Percentiles rank a stretch among this genome's conserved stretches.
These are phyloP conservation scores for Peziza echinospora DNA, from an alignment of 495 filamentous ascomycete genomes.

Conservation along the genomic window DNA sequence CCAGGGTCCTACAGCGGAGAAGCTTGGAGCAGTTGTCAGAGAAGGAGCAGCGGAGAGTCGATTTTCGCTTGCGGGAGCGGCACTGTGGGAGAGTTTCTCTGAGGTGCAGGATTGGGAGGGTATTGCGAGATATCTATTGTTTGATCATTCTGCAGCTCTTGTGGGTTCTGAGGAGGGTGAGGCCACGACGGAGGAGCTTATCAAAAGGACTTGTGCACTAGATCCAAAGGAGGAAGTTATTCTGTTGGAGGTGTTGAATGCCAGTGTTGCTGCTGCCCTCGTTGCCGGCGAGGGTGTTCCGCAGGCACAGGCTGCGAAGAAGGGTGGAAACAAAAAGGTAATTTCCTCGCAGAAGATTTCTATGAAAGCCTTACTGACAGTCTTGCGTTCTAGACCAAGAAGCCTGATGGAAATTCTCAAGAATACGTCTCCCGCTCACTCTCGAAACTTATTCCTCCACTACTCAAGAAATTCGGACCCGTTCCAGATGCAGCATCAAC, in stretches of 20 bases:
- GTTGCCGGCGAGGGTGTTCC: neutral
- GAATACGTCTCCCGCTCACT: conserved; percentile 26
- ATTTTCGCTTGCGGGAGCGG: conserved; percentile 64
- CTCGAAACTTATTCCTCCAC: conserved; percentile 53
- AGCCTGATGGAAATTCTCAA: conserved; percentile 19
- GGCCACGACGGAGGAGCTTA: conserved; percentile 32
- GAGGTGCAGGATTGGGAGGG: conserved; percentile 73
- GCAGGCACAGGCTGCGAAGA: neutral
- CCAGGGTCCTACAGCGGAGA: conserved; percentile 20
- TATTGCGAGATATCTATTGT: conserved; percentile 71
- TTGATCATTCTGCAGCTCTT: conserved; percentile 52
- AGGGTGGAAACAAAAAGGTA: too few relatives aligned
- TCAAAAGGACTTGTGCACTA: conserved; percentile 48
- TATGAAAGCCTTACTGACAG: too few relatives aligned
- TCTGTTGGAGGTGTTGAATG: conserved; percentile 66
- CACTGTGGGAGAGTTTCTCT: conserved; percentile 56
- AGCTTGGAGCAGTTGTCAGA: conserved; percentile 23
- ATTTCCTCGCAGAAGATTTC: too few relatives aligned
- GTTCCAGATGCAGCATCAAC: conserved; percentile 65
- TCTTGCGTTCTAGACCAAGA: conserved; percentile 44
- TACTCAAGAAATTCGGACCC: conserved; percentile 80
- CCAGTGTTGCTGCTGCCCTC: conserved; percentile 21
- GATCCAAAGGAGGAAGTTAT: conserved; percentile 59
- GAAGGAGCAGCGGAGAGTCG: conserved; percentile 47
- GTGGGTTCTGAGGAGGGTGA: conserved; percentile 20